Base-by-base conservation (phyloP, 495 filamentous ascomycete species). In the Astrocystis sublimbata region DNA sequence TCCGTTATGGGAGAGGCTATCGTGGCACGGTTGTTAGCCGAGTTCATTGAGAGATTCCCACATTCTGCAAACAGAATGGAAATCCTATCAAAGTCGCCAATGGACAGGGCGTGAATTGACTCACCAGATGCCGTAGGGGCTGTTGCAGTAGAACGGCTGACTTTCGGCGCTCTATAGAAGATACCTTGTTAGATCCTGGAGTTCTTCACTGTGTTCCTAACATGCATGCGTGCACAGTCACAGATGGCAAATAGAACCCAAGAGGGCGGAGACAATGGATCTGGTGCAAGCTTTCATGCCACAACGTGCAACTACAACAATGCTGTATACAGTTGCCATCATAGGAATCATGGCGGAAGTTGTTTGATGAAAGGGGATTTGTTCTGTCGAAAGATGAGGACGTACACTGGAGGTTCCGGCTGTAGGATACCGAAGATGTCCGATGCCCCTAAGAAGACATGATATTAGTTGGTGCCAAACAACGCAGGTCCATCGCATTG, bases 141-240 rank as follows among this genome's bases (percentile, higher is more conserved):
- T 89, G 78, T 96, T 96, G 71, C 96, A 92, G 71, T 96, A 97
- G 76, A 97, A 96, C 1, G 93, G 93, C 75, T 92, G 89, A 36
- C 87, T 87, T 75, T 92, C 89, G 43, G 88, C 83, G 68, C 87
- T 90, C 41, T 51, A 28, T 2, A 30, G 41, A 23, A 60, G 5
- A 33, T 13, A 13, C 1, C 1, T 52, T 58, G 50, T 61, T 30
- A 58, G 50, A 19, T 24, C 30, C 8, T 40, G 31, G 4, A 55
- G 10, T 10, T 21, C 12, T 10, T 13, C 5, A 30, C 13, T 6
- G 4, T 0, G 23, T n/a, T n/a, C n/a, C n/a, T n/a, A n/a, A n/a
- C 21, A 4, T 1, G 33, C 15, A 19, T 35, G 2, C 7, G 21
- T 17, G 6, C n/a, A 10, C 26, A 21, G 33, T 4, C 2, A 28